These are phyloP conservation scores for Eremochloa ophiuroides DNA, from an alignment of 176 grass and related monocot genomes.

Conservation along the genomic window DNA sequence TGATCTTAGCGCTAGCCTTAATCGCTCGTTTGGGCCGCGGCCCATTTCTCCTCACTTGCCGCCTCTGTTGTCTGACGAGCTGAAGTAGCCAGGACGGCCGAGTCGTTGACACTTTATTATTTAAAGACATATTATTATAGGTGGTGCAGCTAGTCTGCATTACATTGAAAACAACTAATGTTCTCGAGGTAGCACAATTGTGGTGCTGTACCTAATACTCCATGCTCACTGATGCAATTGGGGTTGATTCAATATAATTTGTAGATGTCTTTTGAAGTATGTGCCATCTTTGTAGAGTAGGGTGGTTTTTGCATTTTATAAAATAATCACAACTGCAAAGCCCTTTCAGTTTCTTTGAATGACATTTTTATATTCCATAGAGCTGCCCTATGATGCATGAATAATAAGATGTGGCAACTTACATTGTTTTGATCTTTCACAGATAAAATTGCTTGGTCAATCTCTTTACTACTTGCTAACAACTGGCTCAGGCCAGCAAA, in stretches of 20 bases:
- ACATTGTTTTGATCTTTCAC: constrained; percentile 22
- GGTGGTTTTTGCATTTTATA: neutral
- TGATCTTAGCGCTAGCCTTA: no score
- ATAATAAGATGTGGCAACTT: neutral
- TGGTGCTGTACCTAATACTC: neutral
- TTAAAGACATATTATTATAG: neutral
- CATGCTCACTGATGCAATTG: neutral
- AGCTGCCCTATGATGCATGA: neutral
- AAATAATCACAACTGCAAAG: neutral
- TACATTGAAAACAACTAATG: neutral
- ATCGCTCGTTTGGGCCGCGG: no score
- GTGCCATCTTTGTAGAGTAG: neutral
- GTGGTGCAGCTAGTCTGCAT: neutral
- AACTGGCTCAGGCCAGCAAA: constrained; percentile 97
- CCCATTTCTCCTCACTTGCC: no score
- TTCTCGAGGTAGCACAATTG: neutral
- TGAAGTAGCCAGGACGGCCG: no score
- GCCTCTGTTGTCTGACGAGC: no score
- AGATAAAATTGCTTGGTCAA: constrained; percentile 97
- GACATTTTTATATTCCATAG: neutral
- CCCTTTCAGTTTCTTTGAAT: neutral
- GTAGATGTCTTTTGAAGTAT: neutral
- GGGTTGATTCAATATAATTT: neutral
- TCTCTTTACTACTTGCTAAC: constrained; percentile 94
- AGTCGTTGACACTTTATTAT: no score